Evolutionary conservation across 495 filamentous ascomycete genomes (phyloP), one percentile per base, ranked within the genome.

Genomic region (Xylaria intraflava): DNA sequence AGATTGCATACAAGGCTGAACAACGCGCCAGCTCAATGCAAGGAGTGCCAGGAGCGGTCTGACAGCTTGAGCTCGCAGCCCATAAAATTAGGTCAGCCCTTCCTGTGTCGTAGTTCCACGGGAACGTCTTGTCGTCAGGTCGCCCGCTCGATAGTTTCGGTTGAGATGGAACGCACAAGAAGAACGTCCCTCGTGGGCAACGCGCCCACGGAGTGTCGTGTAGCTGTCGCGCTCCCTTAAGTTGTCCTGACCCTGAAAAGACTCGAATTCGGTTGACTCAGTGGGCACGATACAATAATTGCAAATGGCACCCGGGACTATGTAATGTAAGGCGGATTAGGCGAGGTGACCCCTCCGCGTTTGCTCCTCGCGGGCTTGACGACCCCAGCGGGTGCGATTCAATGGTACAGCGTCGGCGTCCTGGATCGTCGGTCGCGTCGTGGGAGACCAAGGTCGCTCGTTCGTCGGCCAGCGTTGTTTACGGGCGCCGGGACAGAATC

Each of bases 51-150:
- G 58, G 58, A 47, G 61, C 55, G 55, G 56, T 59, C 56, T 53
- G 58, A 60, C 60, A 52, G 61, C 61, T 58, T 64, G 54, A 43
- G 17, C 35, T n/a, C 17, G 35, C 17, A 38, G 9, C 4, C 58
- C 47, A 57, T 66, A 61, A 58, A 66, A 66, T 64, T 29, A 60
- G n/a, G 54, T 55, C 56, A 43, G 49, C 53, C 10, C 17, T 36
- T 19, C 35, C 19, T n/a, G 52, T 5, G 46, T 49, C 41, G 36
- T 42, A 42, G 16, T 20, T 35, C 33, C 36, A 39, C 51, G 6
- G 31, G 16, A 17, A 39, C 17, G 22, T 11, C 26, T 22, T 16
- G 30, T 46, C 33, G 51, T 33, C 39, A 2, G 22, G 1, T 23
- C 29, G 33, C 42, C 42, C n/a, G 42, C 23, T 44, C 42, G 35